These are phyloP conservation scores for Barnettozyma wickerhamii DNA, from an alignment of 805 yeast species.

Conservation along the genomic window DNA sequence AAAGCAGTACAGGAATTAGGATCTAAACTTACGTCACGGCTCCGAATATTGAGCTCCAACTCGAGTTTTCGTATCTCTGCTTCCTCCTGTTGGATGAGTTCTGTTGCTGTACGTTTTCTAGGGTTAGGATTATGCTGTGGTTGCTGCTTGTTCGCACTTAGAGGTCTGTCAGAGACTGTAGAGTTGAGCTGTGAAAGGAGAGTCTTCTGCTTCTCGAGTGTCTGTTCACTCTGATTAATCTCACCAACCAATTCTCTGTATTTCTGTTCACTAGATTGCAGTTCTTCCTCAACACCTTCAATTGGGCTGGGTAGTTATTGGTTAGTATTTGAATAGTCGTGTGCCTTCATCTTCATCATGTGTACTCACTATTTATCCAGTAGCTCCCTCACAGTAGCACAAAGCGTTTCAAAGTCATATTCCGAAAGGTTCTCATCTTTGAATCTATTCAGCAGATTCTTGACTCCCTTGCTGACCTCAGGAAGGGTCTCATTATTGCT, in stretches of 20 bases:
- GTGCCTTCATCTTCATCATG: too few species aligned
- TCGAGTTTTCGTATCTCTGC: conserved; percentile 42
- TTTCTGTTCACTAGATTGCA: conserved; percentile 26
- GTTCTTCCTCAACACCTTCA: conserved; percentile 31
- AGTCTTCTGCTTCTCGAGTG: conserved; percentile 39
- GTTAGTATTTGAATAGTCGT: conserved; percentile 5
- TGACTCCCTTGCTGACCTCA: conserved; percentile 26
- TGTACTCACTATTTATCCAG: conserved; percentile 24
- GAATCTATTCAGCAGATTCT: conserved; percentile 29
- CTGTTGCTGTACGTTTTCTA: conserved; percentile 30
- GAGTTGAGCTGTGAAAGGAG: conserved; percentile 34
- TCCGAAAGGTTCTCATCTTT: conserved; percentile 28
- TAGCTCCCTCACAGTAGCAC: conserved; percentile 37
- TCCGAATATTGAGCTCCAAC: conserved; percentile 25
- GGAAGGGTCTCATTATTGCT: conserved; percentile 6
- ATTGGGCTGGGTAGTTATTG: conserved; percentile 29
- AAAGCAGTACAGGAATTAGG: not conserved
- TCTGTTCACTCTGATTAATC: conserved; percentile 37
- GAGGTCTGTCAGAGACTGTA: conserved; percentile 23
- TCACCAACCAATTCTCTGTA: conserved; percentile 35
- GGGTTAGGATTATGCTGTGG: conserved; percentile 9
- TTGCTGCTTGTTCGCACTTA: conserved; percentile 13
- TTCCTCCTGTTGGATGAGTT: conserved; percentile 41
- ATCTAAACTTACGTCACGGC: not conserved
- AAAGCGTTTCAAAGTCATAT: conserved; percentile 39